Conservation (phyloP, 1,284 basidiomycete genomes). For the Coniophora puteana region DNA sequence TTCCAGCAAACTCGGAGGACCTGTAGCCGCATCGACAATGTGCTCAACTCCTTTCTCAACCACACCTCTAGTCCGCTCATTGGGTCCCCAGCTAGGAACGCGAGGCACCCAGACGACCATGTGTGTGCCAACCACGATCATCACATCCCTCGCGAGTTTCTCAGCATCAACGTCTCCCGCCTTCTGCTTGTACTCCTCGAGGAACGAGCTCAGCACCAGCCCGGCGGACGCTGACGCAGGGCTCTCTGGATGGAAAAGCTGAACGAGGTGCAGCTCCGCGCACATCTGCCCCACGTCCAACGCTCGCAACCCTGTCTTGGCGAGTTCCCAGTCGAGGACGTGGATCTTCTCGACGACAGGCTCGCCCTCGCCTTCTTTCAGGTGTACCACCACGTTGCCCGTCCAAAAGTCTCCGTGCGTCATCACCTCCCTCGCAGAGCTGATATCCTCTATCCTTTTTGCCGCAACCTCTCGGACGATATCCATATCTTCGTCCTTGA, state of each 20-base stretch:
- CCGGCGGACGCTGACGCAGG: conserved; percentile 28
- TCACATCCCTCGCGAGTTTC: conserved; percentile 25
- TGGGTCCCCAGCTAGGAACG: conserved; percentile 40
- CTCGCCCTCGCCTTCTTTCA: conserved; percentile 18
- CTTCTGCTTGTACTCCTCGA: conserved; percentile 35
- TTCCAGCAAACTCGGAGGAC: too few relatives aligned
- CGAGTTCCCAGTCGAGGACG: conserved; percentile 59
- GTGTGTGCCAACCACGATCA: conserved; percentile 48
- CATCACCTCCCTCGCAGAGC: conserved; percentile 27
- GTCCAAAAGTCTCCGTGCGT: conserved; percentile 63
- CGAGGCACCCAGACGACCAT: conserved; percentile 42
- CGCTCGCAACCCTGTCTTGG: conserved; percentile 46
- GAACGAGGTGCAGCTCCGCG: conserved; percentile 49
- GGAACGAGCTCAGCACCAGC: conserved; percentile 35
- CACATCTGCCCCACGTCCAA: conserved; percentile 58
- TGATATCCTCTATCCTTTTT: conserved; percentile 33
- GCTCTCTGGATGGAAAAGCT: conserved; percentile 39
- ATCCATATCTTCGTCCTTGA: conserved; percentile 33
- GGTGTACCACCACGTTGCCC: conserved; percentile 49
- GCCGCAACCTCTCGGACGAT: conserved; percentile 33
- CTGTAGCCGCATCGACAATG: too few relatives aligned
- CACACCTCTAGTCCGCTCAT: conserved; percentile 39
- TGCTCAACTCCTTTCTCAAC: conserved; percentile 44
- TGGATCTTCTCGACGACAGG: conserved; percentile 34
- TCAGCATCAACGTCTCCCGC: conserved; percentile 14